phyloP scores from a whole-genome alignment of 345 rosid genomes.

The Microcos paniculata region DNA sequence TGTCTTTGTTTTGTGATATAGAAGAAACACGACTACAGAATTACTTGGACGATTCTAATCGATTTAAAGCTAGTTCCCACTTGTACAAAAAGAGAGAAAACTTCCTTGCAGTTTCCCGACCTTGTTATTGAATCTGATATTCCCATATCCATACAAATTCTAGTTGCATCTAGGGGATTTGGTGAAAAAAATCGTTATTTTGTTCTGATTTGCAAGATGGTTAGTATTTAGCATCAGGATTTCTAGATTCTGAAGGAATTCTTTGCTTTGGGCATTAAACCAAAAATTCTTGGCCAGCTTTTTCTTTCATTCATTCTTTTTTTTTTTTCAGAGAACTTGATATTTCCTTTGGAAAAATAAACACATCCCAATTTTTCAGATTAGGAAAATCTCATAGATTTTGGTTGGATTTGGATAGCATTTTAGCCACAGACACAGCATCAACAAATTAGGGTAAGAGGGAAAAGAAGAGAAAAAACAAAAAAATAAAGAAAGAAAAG shows the following conservation, averaged over 20 bases:
- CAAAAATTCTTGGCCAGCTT: too few relatives aligned
- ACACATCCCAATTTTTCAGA: neutral
- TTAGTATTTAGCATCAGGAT: neutral
- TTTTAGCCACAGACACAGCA: too few relatives aligned
- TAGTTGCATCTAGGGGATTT: neutral
- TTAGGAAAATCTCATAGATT: neutral
- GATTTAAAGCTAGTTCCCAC: neutral
- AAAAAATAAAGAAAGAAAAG: neutral
- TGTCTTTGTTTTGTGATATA: neutral
- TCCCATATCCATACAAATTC: too few relatives aligned
- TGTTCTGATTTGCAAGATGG: conserved; percentile 1
- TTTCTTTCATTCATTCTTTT: too few relatives aligned
- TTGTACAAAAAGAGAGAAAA: neutral
- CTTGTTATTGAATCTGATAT: too few relatives aligned
- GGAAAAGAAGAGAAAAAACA: neutral
- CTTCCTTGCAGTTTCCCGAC: too few relatives aligned
- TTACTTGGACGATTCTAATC: neutral
- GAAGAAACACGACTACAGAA: neutral
- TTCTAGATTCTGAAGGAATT: neutral
- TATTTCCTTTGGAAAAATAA: neutral
- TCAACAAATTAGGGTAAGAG: too few relatives aligned
- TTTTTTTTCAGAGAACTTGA: neutral
- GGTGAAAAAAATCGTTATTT: neutral
- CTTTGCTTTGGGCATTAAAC: too few relatives aligned
- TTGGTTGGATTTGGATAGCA: neutral